These are phyloP conservation scores for Rhizophora mangle DNA, from an alignment of 345 rosid species.

Conservation along the genomic window DNA sequence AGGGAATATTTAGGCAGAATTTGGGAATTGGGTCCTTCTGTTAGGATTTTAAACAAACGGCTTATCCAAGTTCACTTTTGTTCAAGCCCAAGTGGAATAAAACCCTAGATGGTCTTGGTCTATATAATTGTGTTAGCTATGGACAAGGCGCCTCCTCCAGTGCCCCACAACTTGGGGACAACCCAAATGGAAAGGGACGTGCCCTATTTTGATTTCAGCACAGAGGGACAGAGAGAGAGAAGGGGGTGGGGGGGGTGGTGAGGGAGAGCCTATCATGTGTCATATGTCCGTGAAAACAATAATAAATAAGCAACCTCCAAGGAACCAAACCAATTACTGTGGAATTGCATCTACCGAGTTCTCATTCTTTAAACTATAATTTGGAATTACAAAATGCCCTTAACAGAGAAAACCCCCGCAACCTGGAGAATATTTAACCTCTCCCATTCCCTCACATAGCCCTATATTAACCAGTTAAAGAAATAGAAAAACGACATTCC, in stretches of 20 bases:
- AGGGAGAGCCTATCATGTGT: no score
- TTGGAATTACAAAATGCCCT: constrained; percentile 41
- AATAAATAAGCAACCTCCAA: constrained; percentile 12
- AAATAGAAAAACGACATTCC: constrained; percentile 37
- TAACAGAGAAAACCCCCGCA: constrained; percentile 19
- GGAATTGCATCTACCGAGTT: constrained; percentile 34
- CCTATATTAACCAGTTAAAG: constrained; percentile 25
- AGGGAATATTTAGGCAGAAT: no score
- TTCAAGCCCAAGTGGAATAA: no score
- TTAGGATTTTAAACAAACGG: no score
- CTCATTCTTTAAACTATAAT: constrained; percentile 26
- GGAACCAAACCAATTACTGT: constrained; percentile 23
- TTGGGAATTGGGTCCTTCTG: no score
- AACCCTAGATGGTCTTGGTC: no score
- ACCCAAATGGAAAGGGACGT: no score
- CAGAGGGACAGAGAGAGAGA: not conserved
- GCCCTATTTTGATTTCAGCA: no score
- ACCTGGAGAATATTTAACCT: constrained; percentile 28
- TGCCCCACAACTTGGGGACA: not conserved
- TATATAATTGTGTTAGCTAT: no score
- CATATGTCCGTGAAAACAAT: constrained; percentile 15
- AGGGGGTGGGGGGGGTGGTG: not conserved
- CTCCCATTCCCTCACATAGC: constrained; percentile 32
- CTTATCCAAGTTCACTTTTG: no score
- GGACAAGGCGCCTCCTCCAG: no score